These are phyloP conservation scores for Calonectria pauciramosa DNA, from an alignment of 2,329 filamentous ascomycete species.

Conservation along the genomic window DNA sequence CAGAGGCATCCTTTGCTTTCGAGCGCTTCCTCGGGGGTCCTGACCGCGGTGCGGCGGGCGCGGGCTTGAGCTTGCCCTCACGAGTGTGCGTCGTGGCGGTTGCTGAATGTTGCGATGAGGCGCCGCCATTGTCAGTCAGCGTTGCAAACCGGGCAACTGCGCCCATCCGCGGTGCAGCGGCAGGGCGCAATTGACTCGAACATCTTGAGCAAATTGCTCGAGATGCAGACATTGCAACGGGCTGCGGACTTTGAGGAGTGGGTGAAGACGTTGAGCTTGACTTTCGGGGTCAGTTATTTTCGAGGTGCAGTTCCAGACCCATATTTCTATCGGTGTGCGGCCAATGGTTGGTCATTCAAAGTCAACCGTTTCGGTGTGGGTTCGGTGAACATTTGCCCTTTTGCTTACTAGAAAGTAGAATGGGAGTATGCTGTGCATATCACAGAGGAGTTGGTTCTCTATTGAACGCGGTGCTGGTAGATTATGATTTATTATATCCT, in stretches of 20 bases:
- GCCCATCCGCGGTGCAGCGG: slow-evolving; percentile 35
- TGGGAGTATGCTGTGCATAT: background rate
- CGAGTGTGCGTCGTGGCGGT: slow-evolving; percentile 4
- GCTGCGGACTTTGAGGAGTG: slow-evolving; percentile 19
- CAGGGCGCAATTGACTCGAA: slow-evolving; percentile 45
- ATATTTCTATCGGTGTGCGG: slow-evolving; percentile 24
- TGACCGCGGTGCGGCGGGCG: background rate
- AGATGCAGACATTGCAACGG: slow-evolving; percentile 51
- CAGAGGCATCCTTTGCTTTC: slow-evolving; percentile 36
- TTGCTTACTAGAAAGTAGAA: background rate
- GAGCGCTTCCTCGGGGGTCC: slow-evolving; percentile 18
- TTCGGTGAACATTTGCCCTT: background rate
- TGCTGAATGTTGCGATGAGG: slow-evolving; percentile 18
- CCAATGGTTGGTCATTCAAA: slow-evolving; percentile 33
- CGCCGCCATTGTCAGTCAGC: slow-evolving; percentile 29
- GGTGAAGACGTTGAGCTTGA: slow-evolving; percentile 17
- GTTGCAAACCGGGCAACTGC: slow-evolving; percentile 43
- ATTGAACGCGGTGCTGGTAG: background rate
- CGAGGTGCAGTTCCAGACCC: slow-evolving; percentile 23
- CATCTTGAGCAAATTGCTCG: slow-evolving; percentile 53
- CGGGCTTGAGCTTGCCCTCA: slow-evolving; percentile 9
- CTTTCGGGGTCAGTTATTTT: slow-evolving; percentile 41
- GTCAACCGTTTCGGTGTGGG: slow-evolving; percentile 23
- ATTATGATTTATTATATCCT: background rate
- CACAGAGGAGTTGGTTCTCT: background rate